phyloP scores from a whole-genome alignment of 75 land plant genomes.

The Ceratopteris richardii region DNA sequence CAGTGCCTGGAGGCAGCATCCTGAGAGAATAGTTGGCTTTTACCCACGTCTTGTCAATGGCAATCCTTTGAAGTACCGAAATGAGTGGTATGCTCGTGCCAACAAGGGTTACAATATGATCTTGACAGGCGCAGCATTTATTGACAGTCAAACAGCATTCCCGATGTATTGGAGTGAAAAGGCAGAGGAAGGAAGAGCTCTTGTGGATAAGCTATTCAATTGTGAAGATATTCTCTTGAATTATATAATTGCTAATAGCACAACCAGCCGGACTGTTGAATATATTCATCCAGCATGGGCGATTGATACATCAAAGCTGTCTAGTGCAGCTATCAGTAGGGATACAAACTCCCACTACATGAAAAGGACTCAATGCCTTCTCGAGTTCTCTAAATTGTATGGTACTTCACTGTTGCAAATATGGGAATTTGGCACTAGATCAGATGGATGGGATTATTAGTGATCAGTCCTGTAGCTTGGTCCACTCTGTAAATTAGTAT shows the following conservation, averaged over 20 bases:
- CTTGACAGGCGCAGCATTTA: slow-evolving; percentile 87
- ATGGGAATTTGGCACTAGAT: slow-evolving; percentile 53
- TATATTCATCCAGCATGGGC: slow-evolving; percentile 89
- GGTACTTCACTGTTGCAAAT: slow-evolving; percentile 38
- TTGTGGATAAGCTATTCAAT: slow-evolving; percentile 68
- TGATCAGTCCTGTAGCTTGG: no score
- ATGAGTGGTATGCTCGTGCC: slow-evolving; percentile 64
- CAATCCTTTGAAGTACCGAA: slow-evolving; percentile 57
- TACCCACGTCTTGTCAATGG: slow-evolving; percentile 70
- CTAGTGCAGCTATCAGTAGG: slow-evolving; percentile 73
- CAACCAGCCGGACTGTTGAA: slow-evolving; percentile 58
- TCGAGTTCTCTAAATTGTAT: slow-evolving; percentile 58
- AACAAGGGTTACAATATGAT: slow-evolving; percentile 72
- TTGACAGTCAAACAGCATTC: slow-evolving; percentile 60
- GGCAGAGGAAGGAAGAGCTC: slow-evolving; percentile 43
- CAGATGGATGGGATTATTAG: slow-evolving; percentile 71
- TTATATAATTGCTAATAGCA: slow-evolving; percentile 63
- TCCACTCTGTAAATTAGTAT: no score
- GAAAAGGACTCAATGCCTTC: slow-evolving; percentile 52
- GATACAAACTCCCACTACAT: slow-evolving; percentile 62
- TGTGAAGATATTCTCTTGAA: slow-evolving; percentile 92
- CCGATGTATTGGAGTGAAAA: slow-evolving; percentile 72
- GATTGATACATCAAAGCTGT: slow-evolving; percentile 78
- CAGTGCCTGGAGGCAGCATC: slow-evolving; percentile 76
- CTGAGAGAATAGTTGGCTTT: slow-evolving; percentile 73